Base-by-base conservation (phyloP, 2,329 filamentous ascomycete genomes). In the Sordariomycetes sp. region DNA sequence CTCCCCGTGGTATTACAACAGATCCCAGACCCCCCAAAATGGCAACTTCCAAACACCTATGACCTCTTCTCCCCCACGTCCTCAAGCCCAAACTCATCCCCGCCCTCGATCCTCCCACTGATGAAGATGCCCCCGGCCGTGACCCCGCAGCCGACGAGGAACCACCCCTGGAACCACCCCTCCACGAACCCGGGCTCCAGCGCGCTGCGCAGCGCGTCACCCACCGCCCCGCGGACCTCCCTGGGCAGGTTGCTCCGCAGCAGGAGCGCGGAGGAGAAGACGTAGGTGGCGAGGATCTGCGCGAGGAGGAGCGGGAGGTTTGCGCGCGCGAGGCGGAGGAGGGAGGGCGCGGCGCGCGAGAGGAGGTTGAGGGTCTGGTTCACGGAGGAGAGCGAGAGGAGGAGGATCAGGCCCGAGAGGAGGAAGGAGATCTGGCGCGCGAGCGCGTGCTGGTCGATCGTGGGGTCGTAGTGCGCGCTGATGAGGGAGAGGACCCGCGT, bases 91-190 rank as follows among this genome's bases (percentile, higher is more conserved):
- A 80, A 74, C 67, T 83, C 79, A 64, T 84, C 56, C 2, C 69
- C 69, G 52, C 73, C 71, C 0, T 71, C 74, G 2, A 90, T 73
- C 67, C 82, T 85, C 61, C 83, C 78, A 0, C 88, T 87, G 3
- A 91, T 68, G 78, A 87, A 89, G 24, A 95, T 84, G 0, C 88
- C 89, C n/a, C 81, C 66, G 1, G 79, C 84, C 1, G 90, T 94
- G 14, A 79, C 66, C 0, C 77, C 73, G 61, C 85, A 87, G 5
- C 87, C 86, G 2, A 85, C 68, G 59, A 96, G 70, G 69, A 95
- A 96, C 86, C 90, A 93, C 8, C 83, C 85, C 69, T 96, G 90
- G 64, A 96, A 96, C 90, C 90, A 96, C 34, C 82, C 78, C 65
- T 95, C 71, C 11, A 74, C 76, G 59, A 81, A 79, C 7, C 71